Percentiles rank a stretch among this genome's conserved stretches.
Conservation (phyloP, 371 early-diverging fungal species). For the Mucor ambiguus region DNA sequence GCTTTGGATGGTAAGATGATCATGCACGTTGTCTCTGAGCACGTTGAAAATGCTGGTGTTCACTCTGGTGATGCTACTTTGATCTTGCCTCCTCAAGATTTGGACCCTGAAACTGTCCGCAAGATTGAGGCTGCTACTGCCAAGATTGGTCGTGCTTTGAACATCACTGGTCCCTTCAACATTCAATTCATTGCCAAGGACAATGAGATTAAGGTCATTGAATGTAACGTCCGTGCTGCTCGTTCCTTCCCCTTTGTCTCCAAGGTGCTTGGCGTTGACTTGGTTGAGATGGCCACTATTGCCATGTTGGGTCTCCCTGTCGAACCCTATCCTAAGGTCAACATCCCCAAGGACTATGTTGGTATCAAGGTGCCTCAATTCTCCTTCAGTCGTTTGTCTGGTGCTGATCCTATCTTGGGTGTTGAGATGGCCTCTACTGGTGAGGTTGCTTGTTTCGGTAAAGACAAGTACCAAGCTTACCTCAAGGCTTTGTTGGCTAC, state of each 20-base stretch:
- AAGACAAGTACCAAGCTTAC: slow-evolving; percentile 96
- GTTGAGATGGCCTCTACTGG: slow-evolving; percentile 99
- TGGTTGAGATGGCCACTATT: slow-evolving; percentile 92
- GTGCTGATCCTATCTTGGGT: slow-evolving; percentile 95
- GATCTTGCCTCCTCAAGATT: slow-evolving; percentile 90
- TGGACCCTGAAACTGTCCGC: slow-evolving; percentile 85
- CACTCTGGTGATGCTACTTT: slow-evolving; percentile 98
- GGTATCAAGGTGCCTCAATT: slow-evolving; percentile 98
- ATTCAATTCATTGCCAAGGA: slow-evolving; percentile 97
- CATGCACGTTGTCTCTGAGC: slow-evolving; percentile 90
- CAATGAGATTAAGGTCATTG: slow-evolving; percentile 95
- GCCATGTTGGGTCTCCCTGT: slow-evolving; percentile 86
- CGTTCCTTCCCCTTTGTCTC: slow-evolving; percentile 96
- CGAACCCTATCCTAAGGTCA: slow-evolving; percentile 68
- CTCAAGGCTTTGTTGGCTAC: slow-evolving; percentile 91
- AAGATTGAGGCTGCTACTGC: slow-evolving; percentile 86
- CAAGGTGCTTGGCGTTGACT: slow-evolving; percentile 88
- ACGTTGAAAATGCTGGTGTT: slow-evolving; percentile 97
- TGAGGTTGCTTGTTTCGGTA: slow-evolving; percentile 97
- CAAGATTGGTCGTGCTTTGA: slow-evolving; percentile 88
- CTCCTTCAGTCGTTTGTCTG: slow-evolving; percentile 91
- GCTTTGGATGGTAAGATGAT: slow-evolving; percentile 87
- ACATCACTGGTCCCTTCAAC: slow-evolving; percentile 97
- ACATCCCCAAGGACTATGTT: slow-evolving; percentile 67
- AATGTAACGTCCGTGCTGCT: slow-evolving; percentile 96